Base-by-base conservation (phyloP, 2,329 filamentous ascomycete genomes). In the Beauveria caledonica region DNA sequence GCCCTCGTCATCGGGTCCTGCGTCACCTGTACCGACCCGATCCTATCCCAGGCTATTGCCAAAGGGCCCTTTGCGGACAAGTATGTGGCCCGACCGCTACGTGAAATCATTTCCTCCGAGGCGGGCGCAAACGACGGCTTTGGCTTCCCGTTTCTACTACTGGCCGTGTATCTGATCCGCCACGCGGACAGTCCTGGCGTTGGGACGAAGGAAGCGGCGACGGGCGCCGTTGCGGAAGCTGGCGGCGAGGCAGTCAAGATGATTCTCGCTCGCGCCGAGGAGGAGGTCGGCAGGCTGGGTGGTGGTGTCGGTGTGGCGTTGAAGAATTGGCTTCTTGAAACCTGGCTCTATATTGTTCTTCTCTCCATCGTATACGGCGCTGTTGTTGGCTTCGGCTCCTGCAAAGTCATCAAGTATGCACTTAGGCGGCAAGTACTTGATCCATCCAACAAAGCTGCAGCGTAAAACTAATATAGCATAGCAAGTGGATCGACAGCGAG, bases 101-200 rank as follows among this genome's bases (percentile, higher is more conserved):
- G 83, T 29, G 82, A 86, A 64, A 80, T 86, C 60, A 86, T 86
- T 19, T 85, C 83, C 0, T 77, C 83, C 1, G 84, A 86, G 63
- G 83, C 82, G 3, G 84, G 84, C 7, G 78, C 79, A 3, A 86
- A 86, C 63, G 84, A 86, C 63, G 83, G 84, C 0, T 83, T 86
- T 45, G 83, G 80, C 0, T 86, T 85, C 52, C 83, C 83, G 0
- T 86, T 86, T 58, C 73, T 86, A 4, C 78, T 85, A 72, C 74
- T 86, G 2, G 81, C 82, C 0, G 77, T 79, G 1, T 82, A 81
- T 45, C 74, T 86, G 8, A 78, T 86, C 58, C 79, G 81, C 1
- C 79, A 85, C 62, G 79, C 80, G 10, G 75, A 80, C 21, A 66
- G 70, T 52, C 70, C 68, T 3, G 67, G 66, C 17, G 64, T 60